These are phyloP conservation scores for Juncus effusus DNA, from an alignment of 176 grass and related monocot species.

Conservation along the genomic window DNA sequence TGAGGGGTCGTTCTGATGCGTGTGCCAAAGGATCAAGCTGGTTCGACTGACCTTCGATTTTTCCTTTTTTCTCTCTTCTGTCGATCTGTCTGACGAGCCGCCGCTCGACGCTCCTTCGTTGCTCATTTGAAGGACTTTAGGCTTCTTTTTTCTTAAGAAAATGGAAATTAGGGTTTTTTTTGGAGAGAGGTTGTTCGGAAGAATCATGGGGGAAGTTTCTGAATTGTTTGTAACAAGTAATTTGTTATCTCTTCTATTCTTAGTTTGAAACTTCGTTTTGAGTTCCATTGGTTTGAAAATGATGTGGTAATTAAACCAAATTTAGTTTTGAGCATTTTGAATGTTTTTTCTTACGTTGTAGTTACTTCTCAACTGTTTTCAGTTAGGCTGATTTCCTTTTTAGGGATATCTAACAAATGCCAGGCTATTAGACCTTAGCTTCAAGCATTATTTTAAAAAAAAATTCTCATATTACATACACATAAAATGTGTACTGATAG, in stretches of 20 bases:
- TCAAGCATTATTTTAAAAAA: no score
- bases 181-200: neutral
- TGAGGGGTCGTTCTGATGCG: slow-evolving; percentile 84
- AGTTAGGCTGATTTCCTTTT: no score
- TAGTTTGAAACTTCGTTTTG: neutral
- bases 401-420: no score
- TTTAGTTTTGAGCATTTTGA: slow-evolving; percentile 7
- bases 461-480: no score
- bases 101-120: slow-evolving; percentile 16
- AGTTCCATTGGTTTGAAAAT: slow-evolving; percentile 11
- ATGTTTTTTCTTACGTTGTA: neutral
- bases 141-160: slow-evolving; percentile 16
- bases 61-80: slow-evolving; percentile 41
- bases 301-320: neutral
- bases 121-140: neutral
- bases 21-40: slow-evolving; percentile 98
- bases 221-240: no score
- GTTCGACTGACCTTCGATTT: slow-evolving; percentile 67
- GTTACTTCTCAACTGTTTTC: no score
- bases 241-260: slow-evolving; percentile 23
- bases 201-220: neutral
- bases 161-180: neutral
- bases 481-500: no score
- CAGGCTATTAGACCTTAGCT: no score
- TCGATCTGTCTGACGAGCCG: slow-evolving; percentile 10